These are phyloP conservation scores for Cryptosporidium sp. DNA, from an alignment of 169 alveolate genomes.

Conservation along the genomic window DNA sequence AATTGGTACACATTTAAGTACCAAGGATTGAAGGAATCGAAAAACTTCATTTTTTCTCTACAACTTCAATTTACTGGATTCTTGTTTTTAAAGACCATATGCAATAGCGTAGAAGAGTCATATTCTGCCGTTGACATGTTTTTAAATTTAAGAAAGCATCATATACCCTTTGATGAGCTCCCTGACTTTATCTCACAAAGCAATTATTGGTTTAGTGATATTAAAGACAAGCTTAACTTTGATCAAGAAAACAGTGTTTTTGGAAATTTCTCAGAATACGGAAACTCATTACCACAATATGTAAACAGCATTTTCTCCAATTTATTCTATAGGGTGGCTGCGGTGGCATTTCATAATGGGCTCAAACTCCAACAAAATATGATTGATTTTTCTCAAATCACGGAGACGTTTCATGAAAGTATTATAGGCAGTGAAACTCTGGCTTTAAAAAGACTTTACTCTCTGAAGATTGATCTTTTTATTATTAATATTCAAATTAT, in stretches of 20 bases:
- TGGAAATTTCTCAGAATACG: background rate
- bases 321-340: slow-evolving; percentile 26
- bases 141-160: background rate
- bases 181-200: slow-evolving; percentile 48
- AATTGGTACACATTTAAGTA: slow-evolving; percentile 14
- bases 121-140: background rate
- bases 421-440: slow-evolving; percentile 10
- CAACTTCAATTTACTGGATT: slow-evolving; percentile 42
- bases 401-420: background rate
- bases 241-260: slow-evolving; percentile 24
- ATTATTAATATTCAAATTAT: slow-evolving; percentile 5
- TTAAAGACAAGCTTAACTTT: slow-evolving; percentile 30
- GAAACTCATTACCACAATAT: slow-evolving; percentile 28
- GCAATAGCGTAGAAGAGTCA: background rate
- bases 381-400: slow-evolving; percentile 24
- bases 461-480: slow-evolving; percentile 19
- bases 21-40: background rate
- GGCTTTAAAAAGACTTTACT: slow-evolving; percentile 14
- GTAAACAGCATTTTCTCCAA: slow-evolving; percentile 40
- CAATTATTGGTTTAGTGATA: slow-evolving; percentile 45
- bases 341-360: slow-evolving; percentile 47
- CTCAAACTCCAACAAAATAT: slow-evolving; percentile 42
- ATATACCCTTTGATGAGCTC: slow-evolving; percentile 38
- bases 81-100: slow-evolving; percentile 11
- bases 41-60: background rate